These are phyloP conservation scores for Eugenia klotzschiana DNA, from an alignment of 441 rosid species.

Conservation along the genomic window DNA sequence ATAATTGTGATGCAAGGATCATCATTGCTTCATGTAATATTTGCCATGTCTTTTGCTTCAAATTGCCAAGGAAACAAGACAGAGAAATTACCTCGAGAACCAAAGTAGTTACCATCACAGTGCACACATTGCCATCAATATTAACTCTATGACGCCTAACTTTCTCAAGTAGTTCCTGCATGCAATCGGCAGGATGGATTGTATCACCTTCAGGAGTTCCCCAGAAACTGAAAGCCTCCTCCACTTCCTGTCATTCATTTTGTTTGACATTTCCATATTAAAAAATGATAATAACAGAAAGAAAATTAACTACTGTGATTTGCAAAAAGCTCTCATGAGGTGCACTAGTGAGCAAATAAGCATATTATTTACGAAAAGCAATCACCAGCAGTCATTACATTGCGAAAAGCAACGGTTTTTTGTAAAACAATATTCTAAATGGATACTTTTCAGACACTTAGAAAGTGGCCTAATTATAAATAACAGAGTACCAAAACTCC, in stretches of 20 bases:
- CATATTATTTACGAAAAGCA: neutral
- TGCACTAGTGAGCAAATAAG: neutral
- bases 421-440: neutral
- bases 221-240: slow-evolving; percentile 84
- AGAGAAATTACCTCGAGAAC: slow-evolving; percentile 79
- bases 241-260: slow-evolving; percentile 65
- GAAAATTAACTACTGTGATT: neutral
- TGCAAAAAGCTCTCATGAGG: neutral
- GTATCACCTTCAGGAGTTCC: slow-evolving; percentile 94
- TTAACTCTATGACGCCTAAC: slow-evolving; percentile 86
- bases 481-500: neutral
- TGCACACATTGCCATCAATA: slow-evolving; percentile 88
- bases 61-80: neutral
- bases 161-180: slow-evolving; percentile 92
- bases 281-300: neutral
- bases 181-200: slow-evolving; percentile 95
- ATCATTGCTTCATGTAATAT: neutral
- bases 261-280: neutral
- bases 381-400: neutral
- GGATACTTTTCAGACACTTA: neutral
- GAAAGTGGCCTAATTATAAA: neutral
- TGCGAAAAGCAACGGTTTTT: neutral
- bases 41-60: neutral
- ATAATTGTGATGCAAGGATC: neutral
- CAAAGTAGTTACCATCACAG: slow-evolving; percentile 92